These are phyloP conservation scores for Botrytis byssoidea DNA, from an alignment of 2,329 filamentous ascomycete genomes.

Conservation along the genomic window DNA sequence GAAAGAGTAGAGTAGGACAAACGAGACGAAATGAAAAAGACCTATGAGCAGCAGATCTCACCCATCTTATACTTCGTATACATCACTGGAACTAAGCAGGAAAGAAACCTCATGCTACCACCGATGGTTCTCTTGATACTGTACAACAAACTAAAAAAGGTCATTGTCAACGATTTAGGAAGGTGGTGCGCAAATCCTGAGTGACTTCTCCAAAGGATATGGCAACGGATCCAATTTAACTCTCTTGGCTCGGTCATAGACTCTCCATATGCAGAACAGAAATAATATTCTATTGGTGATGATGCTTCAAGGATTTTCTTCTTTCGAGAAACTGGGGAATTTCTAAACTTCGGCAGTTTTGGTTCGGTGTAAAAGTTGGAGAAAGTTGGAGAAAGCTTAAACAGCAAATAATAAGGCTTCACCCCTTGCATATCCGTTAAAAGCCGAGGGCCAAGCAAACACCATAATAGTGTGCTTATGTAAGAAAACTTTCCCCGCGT, in stretches of 20 bases:
- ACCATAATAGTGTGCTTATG: background rate
- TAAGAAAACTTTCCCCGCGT: background rate
- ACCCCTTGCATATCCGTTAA: background rate
- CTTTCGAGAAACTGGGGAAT: background rate
- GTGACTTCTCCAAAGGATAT: background rate
- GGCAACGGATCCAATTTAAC: background rate
- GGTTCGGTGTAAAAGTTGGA: background rate
- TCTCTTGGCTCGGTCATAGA: conserved; percentile 1
- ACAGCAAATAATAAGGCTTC: background rate
- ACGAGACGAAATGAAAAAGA: background rate
- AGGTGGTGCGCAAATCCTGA: conserved; percentile 3
- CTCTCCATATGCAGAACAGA: background rate
- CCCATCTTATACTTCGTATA: background rate
- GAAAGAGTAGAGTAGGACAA: background rate
- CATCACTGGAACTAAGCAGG: background rate
- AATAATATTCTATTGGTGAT: background rate
- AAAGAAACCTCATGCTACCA: background rate
- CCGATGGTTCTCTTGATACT: background rate
- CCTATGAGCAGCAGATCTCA: background rate
- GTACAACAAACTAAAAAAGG: too few species aligned
- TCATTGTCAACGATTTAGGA: background rate
- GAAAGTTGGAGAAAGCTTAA: background rate
- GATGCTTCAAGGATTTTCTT: background rate
- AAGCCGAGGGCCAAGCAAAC: background rate
- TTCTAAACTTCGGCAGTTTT: background rate